Evolutionary conservation across 2,329 filamentous ascomycete genomes (phyloP).

Genomic region (Penicillium expansum): DNA sequence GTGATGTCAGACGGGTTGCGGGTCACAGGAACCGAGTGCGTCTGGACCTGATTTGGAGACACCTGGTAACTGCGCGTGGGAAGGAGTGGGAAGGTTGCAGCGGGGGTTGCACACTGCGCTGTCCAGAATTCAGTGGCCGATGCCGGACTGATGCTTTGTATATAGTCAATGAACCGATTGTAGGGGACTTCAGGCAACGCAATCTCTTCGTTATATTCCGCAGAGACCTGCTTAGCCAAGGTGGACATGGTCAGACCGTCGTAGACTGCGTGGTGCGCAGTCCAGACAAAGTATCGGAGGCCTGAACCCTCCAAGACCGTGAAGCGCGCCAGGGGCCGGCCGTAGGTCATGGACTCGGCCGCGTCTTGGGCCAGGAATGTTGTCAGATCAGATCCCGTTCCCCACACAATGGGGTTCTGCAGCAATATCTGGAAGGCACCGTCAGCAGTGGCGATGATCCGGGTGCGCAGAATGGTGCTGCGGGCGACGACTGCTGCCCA

Average conservation of each 20-base stretch:
- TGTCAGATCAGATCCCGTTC: not conserved
- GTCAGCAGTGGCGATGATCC: not conserved
- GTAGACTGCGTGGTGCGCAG: slow-evolving; percentile 45
- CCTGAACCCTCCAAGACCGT: not conserved
- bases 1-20: slow-evolving; percentile 9
- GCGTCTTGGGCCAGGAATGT: not conserved
- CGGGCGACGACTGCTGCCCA: not conserved
- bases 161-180: slow-evolving; percentile 1
- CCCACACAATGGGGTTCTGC: not conserved
- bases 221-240: not conserved
- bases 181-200: not conserved
- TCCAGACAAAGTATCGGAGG: slow-evolving; percentile 35
- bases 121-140: slow-evolving; percentile 2
- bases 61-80: not conserved
- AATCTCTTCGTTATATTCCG: not conserved
- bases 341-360: not conserved
- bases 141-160: not conserved
- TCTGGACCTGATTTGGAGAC: not conserved
- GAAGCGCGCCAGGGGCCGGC: not conserved
- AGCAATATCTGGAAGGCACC: not conserved
- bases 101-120: not conserved
- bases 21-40: not conserved
- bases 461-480: not conserved
- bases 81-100: not conserved
- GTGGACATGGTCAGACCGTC: slow-evolving; percentile 35